A percentile compares a stretch with the other conserved stretches of the same genome.
Conservation (phyloP, 768 basidiomycete species). For the Pleurotus tuoliensis region DNA sequence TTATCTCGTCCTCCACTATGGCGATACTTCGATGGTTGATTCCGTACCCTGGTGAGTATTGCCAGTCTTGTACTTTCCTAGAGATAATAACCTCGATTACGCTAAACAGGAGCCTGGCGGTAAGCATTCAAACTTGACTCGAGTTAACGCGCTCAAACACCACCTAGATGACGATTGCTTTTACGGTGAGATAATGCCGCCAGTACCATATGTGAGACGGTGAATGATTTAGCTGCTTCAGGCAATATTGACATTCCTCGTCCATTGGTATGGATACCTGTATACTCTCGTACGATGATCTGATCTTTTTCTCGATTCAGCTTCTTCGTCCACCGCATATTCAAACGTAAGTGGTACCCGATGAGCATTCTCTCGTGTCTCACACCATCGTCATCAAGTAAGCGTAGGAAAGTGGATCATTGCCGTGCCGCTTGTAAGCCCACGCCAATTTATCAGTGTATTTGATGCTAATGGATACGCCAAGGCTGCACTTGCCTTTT, state of each 20-base stretch:
- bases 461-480: too few relatives aligned
- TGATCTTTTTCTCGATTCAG: conserved; percentile 11
- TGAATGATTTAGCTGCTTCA: not conserved
- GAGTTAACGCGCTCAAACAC: not conserved
- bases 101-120: conserved; percentile 32
- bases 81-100: not conserved
- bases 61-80: not conserved
- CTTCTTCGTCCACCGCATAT: conserved; percentile 38
- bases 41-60: conserved; percentile 38
- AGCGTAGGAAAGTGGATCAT: conserved; percentile 30
- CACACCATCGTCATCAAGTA: conserved; percentile 20
- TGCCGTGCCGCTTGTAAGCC: conserved; percentile 28
- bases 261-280: conserved; percentile 9
- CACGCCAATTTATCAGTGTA: not conserved
- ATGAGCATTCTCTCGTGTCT: conserved; percentile 1
- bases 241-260: conserved; percentile 14
- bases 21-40: conserved; percentile 32
- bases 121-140: conserved; percentile 16
- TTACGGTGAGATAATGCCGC: conserved; percentile 23
- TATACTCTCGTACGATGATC: not conserved
- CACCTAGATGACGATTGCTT: conserved; percentile 29
- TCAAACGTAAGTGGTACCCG: conserved; percentile 26
- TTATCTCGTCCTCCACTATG: conserved; percentile 41
- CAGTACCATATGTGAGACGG: too few relatives aligned
- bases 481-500: conserved; percentile 23